phyloP scores from a whole-genome alignment of 2,329 filamentous ascomycete genomes.

The Pseudogymnoascus sp. region DNA sequence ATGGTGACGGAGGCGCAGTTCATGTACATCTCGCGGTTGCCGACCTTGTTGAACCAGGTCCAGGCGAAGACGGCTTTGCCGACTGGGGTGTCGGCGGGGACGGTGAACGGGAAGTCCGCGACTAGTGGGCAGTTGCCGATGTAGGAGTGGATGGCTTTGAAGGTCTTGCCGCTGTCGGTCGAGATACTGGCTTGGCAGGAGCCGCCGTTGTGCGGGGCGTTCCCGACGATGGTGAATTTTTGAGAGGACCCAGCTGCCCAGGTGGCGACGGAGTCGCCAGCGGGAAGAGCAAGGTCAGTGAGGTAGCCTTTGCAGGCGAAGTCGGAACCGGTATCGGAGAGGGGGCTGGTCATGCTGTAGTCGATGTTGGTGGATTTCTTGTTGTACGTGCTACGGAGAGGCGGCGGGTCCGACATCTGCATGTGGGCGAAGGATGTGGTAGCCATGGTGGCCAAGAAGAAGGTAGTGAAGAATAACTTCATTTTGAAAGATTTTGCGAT shows the following conservation, averaged over 20 bases:
- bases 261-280: slow-evolving; percentile 38
- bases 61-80: slow-evolving; percentile 28
- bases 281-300: background rate
- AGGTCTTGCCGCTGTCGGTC: slow-evolving; percentile 47
- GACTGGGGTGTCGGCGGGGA: slow-evolving; percentile 21
- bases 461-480: background rate
- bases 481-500: background rate
- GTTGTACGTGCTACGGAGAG: slow-evolving; percentile 15
- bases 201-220: slow-evolving; percentile 42
- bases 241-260: slow-evolving; percentile 44
- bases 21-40: slow-evolving; percentile 62
- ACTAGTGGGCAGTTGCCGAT: slow-evolving; percentile 48
- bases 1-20: slow-evolving; percentile 54
- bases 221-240: slow-evolving; percentile 41
- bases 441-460: background rate
- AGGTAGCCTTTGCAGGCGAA: slow-evolving; percentile 20
- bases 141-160: slow-evolving; percentile 53
- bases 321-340: slow-evolving; percentile 8
- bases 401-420: slow-evolving; percentile 16
- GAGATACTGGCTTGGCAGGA: slow-evolving; percentile 53
- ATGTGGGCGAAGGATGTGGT: slow-evolving; percentile 15
- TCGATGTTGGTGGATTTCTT: slow-evolving; percentile 7
- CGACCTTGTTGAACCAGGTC: slow-evolving; percentile 50
- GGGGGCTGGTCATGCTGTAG: slow-evolving; percentile 13
- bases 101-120: slow-evolving; percentile 28